Percentiles rank a stretch among this genome's conserved stretches.
Conservation (phyloP, 1,284 basidiomycete species). For the Apiotrichum gracile region DNA sequence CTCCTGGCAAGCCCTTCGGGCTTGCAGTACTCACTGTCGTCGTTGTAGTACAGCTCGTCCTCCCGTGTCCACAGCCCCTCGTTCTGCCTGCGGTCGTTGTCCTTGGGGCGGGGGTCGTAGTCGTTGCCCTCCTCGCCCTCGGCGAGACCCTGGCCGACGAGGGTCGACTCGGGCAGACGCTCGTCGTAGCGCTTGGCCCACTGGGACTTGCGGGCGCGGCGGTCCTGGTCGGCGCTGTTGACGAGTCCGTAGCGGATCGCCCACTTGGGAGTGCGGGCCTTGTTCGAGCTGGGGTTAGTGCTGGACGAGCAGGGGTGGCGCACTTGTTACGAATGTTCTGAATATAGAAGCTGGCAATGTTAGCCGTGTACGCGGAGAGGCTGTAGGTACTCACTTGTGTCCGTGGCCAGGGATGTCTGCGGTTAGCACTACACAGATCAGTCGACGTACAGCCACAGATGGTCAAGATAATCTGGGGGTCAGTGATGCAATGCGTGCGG, state of each 20-base stretch:
- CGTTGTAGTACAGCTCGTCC: slow-evolving; percentile 45
- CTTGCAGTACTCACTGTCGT: slow-evolving; percentile 6
- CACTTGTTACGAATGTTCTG: slow-evolving; percentile 88
- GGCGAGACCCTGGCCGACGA: slow-evolving; percentile 65
- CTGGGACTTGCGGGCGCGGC: slow-evolving; percentile 69
- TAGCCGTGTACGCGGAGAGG: background rate
- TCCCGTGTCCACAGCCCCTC: slow-evolving; percentile 42
- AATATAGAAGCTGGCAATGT: slow-evolving; percentile 79
- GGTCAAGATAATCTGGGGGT: slow-evolving; percentile 56
- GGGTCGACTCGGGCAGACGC: slow-evolving; percentile 64
- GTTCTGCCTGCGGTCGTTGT: slow-evolving; percentile 21
- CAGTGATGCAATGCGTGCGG: background rate
- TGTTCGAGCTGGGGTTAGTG: slow-evolving; percentile 56
- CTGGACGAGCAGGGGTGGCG: background rate
- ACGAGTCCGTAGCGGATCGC: slow-evolving; percentile 74
- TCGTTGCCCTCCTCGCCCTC: slow-evolving; percentile 61
- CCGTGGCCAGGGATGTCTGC: slow-evolving; percentile 47
- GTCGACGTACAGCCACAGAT: slow-evolving; percentile 70
- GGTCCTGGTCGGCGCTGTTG: slow-evolving; percentile 65
- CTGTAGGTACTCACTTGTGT: slow-evolving; percentile 40
- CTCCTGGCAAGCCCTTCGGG: background rate
- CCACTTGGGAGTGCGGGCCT: slow-evolving; percentile 89
- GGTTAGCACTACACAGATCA: background rate
- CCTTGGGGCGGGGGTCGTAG: slow-evolving; percentile 34
- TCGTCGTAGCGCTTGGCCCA: slow-evolving; percentile 85